Conservation (phyloP, 108 stramenopile genomes). For the Nannochloropsis salina region DNA sequence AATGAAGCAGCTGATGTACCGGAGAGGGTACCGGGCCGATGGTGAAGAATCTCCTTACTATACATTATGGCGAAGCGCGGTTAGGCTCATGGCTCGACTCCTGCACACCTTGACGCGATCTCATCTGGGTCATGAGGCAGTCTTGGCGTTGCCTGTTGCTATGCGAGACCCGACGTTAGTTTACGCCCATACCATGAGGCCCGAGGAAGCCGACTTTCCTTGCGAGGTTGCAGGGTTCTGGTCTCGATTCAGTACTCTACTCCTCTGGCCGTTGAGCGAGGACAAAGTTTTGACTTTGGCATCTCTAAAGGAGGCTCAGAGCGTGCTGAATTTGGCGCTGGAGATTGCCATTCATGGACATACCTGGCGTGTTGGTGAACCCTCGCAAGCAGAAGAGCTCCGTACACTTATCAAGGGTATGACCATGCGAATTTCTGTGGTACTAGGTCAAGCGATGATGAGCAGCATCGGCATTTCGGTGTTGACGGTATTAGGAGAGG, state of each 20-base stretch:
- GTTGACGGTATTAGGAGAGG: constrained; percentile 13
- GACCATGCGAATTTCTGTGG: neutral
- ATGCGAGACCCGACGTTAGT: constrained; percentile 14
- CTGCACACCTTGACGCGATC: constrained; percentile 1
- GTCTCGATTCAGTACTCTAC: neutral
- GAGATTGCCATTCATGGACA: constrained; percentile 9
- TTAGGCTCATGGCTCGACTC: neutral
- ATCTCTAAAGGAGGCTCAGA: neutral
- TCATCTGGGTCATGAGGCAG: neutral
- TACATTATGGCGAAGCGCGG: neutral
- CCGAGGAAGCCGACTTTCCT: neutral
- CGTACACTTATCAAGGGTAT: neutral
- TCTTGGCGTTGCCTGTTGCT: neutral
- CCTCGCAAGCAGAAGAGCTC: neutral
- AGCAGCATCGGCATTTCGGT: neutral
- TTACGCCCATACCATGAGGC: neutral
- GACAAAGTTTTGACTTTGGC: neutral
- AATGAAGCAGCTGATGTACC: neutral
- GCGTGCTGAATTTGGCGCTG: neutral
- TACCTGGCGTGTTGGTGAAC: neutral
- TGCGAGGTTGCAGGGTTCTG: constrained; percentile 14
- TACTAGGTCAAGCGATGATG: neutral
- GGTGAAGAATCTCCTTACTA: constrained; percentile 17
- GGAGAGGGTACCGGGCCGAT: neutral
- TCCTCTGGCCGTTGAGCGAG: constrained; percentile 9